These are phyloP conservation scores for Irpex lacteus DNA, from an alignment of 1,284 basidiomycete genomes.

Conservation along the genomic window DNA sequence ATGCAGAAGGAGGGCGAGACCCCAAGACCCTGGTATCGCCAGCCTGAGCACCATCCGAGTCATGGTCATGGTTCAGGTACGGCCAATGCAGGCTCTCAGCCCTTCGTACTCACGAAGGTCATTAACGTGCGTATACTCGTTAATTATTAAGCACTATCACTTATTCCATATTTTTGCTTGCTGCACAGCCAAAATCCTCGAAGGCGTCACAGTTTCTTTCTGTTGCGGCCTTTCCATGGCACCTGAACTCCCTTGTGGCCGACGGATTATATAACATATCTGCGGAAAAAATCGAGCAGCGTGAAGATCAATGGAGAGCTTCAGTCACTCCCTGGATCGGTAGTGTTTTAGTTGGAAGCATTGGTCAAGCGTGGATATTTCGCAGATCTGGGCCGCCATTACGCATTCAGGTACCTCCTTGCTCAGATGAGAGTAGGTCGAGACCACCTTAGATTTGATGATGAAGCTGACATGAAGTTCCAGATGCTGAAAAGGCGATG, in stretches of 20 bases:
- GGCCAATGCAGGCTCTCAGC: conserved; percentile 20
- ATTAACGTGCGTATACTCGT: conserved; percentile 27
- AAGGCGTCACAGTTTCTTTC: conserved; percentile 20
- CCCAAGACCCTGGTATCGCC: conserved; percentile 35
- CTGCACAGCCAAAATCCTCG: conserved; percentile 20
- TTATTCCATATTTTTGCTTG: background rate
- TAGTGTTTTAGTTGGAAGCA: conserved; percentile 48
- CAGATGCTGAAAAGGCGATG: background rate
- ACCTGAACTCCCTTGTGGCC: conserved; percentile 37
- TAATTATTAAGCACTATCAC: background rate
- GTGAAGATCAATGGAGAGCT: conserved; percentile 39
- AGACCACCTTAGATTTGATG: background rate
- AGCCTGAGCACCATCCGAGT: too few relatives aligned
- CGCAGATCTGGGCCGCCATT: conserved; percentile 21
- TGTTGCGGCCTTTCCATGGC: conserved; percentile 60
- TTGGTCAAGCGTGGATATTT: conserved; percentile 31
- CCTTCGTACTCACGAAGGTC: conserved; percentile 35
- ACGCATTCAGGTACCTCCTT: conserved; percentile 9
- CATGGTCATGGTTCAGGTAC: background rate
- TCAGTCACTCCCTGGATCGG: conserved; percentile 47
- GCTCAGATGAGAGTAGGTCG: background rate
- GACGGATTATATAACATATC: conserved; percentile 44
- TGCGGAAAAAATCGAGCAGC: conserved; percentile 26
- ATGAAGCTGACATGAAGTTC: background rate
- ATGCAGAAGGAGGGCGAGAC: background rate